Evolutionary conservation across 345 rosid species (phyloP).

Genomic region (Clausena lansium): DNA sequence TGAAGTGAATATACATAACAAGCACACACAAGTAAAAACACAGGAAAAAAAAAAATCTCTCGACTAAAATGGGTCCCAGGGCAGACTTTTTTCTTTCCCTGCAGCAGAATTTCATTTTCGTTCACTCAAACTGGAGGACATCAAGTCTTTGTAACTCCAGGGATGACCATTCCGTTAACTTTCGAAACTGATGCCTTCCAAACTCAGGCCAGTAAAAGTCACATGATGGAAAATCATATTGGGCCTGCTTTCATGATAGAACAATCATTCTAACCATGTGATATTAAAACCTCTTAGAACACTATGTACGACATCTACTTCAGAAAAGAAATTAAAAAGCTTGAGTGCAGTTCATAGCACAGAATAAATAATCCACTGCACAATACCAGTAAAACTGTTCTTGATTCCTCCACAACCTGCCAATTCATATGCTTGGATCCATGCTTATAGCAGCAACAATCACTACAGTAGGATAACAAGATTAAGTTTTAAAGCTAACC

Average conservation of each 20-base stretch:
- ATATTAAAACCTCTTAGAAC: background rate
- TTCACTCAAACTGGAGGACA: background rate
- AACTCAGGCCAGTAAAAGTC: background rate
- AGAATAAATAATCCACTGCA: background rate
- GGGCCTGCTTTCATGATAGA: background rate
- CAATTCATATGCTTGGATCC: background rate
- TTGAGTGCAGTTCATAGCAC: background rate
- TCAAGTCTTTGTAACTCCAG: background rate
- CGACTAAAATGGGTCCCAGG: background rate
- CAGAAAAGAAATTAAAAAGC: background rate
- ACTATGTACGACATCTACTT: background rate
- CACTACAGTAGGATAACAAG: background rate
- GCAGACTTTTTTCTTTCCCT: background rate
- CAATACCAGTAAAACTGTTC: background rate
- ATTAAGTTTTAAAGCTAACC: slow-evolving; percentile 40
- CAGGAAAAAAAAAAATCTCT: background rate
- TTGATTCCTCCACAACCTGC: background rate
- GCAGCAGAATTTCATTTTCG: background rate
- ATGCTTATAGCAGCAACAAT: background rate
- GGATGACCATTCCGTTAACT: background rate
- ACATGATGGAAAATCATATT: background rate
- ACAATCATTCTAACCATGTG: background rate
- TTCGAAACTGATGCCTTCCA: background rate
- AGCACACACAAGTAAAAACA: background rate
- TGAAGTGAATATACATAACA: background rate